Evolutionary conservation across 2,329 filamentous ascomycete genomes (phyloP).

Genomic region (Xylariaceae sp.): DNA sequence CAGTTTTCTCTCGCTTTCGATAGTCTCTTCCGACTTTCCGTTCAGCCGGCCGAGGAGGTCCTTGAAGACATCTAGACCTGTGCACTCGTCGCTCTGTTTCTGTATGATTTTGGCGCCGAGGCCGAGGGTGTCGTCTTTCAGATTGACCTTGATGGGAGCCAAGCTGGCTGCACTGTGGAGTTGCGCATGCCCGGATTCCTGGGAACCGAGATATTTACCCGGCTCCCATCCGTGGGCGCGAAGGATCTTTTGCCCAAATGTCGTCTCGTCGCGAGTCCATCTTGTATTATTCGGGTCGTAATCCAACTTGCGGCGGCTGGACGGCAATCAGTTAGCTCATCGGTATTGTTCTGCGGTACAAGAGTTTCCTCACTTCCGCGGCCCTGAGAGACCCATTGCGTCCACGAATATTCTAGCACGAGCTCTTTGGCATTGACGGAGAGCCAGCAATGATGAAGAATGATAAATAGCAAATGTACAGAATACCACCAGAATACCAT

Average conservation of each 20-base stretch:
- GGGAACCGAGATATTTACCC: constrained; percentile 73
- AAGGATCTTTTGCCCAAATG: constrained; percentile 87
- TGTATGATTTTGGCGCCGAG: constrained; percentile 66
- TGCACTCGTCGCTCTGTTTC: constrained; percentile 69
- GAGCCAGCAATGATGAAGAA: too few species aligned
- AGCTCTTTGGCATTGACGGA: background rate
- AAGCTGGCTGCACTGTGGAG: constrained; percentile 75
- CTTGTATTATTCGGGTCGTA: constrained; percentile 92
- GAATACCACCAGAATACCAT: too few species aligned
- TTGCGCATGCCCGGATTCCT: constrained; percentile 67
- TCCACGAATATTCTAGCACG: constrained; percentile 1
- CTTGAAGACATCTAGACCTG: constrained; percentile 81
- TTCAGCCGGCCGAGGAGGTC: constrained; percentile 84
- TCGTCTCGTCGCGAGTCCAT: constrained; percentile 78
- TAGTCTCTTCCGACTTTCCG: constrained; percentile 70
- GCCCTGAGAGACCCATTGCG: constrained; percentile 27
- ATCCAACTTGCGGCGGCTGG: constrained; percentile 63
- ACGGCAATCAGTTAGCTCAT: constrained; percentile 9
- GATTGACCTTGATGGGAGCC: constrained; percentile 74
- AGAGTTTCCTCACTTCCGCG: constrained; percentile 19
- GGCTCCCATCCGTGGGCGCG: constrained; percentile 85
- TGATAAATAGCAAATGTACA: too few species aligned
- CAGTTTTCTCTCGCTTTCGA: constrained; percentile 64
- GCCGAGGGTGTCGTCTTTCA: constrained; percentile 90
- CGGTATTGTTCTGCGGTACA: background rate